phyloP scores from a whole-genome alignment of 768 basidiomycete genomes.

The Lanmaoa pseudosensibilis region DNA sequence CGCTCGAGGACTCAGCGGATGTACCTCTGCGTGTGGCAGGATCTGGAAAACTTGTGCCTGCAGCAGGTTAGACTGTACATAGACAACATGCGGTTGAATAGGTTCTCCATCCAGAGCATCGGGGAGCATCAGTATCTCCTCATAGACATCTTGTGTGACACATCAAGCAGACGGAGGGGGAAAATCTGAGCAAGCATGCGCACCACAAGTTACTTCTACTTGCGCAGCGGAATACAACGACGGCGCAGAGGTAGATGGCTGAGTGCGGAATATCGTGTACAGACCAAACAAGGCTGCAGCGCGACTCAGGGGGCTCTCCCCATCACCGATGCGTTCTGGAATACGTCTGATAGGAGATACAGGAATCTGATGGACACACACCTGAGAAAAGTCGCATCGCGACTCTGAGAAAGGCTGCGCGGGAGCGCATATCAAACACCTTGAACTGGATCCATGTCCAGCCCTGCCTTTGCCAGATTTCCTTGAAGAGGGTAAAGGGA shows the following conservation, averaged over 20 bases:
- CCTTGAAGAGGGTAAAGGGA: constrained; percentile 74
- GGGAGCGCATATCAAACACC: constrained; percentile 64
- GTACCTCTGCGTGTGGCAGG: constrained; percentile 50
- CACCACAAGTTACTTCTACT: constrained; percentile 63
- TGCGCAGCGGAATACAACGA: constrained; percentile 49
- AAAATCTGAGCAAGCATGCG: constrained; percentile 1
- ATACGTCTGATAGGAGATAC: not conserved
- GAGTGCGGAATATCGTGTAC: constrained; percentile 70
- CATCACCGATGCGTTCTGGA: constrained; percentile 53
- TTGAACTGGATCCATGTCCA: constrained; percentile 80
- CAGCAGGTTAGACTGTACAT: constrained; percentile 50
- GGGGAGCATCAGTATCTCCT: constrained; percentile 50
- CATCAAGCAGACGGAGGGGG: not conserved
- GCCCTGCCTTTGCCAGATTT: constrained; percentile 61
- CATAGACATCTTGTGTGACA: constrained; percentile 52
- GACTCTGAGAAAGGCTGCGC: constrained; percentile 60
- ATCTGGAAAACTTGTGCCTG: constrained; percentile 56
- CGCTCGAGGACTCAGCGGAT: constrained; percentile 57
- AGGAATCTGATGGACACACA: constrained; percentile 23
- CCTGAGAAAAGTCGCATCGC: constrained; percentile 68
- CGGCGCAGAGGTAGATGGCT: constrained; percentile 56
- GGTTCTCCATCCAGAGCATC: constrained; percentile 42
- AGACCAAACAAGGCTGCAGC: constrained; percentile 64
- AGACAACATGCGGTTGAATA: constrained; percentile 51
- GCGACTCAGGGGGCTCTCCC: constrained; percentile 54